Conservation (phyloP, 129 eudicot genomes). For the Erigeron canadensis region DNA sequence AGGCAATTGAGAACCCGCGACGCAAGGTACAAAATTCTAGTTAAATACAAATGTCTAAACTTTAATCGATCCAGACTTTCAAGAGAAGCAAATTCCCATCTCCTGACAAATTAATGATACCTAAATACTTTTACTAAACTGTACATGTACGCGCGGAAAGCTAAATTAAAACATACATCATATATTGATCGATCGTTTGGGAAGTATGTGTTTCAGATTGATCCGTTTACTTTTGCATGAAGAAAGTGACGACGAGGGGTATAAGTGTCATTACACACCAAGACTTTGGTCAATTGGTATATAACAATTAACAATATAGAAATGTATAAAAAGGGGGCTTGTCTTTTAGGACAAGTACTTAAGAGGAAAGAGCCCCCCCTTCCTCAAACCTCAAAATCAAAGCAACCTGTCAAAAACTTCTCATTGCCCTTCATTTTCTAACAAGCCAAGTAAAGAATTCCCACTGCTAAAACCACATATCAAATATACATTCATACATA, state of each 20-base stretch:
- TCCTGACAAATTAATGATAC: too few species aligned
- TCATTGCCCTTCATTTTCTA: slow-evolving; percentile 31
- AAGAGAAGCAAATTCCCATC: too few species aligned
- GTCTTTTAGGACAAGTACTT: slow-evolving; percentile 37
- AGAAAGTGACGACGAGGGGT: slow-evolving; percentile 19
- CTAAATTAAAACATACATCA: background rate
- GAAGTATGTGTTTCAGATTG: background rate
- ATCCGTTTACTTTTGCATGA: slow-evolving; percentile 28
- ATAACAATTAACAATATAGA: background rate
- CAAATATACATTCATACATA: slow-evolving; percentile 15
- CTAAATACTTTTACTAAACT: slow-evolving; percentile 4
- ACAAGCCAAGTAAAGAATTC: slow-evolving; percentile 44
- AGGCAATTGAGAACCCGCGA: too few species aligned
- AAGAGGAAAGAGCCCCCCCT: slow-evolving; percentile 35
- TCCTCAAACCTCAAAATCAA: slow-evolving; percentile 24
- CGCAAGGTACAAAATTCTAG: too few species aligned
- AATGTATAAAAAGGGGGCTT: slow-evolving; percentile 27
- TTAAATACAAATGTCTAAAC: too few species aligned
- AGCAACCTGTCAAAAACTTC: slow-evolving; percentile 18
- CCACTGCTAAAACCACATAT: slow-evolving; percentile 17
- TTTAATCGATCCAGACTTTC: too few species aligned
- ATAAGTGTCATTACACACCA: slow-evolving; percentile 6
- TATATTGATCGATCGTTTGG: background rate
- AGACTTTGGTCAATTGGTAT: slow-evolving; percentile 3
- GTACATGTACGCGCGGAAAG: background rate